Evolutionary conservation across 1,284 basidiomycete genomes (phyloP), one percentile per base, ranked within the genome.

Genomic region (Butyriboletus appendiculatus): DNA sequence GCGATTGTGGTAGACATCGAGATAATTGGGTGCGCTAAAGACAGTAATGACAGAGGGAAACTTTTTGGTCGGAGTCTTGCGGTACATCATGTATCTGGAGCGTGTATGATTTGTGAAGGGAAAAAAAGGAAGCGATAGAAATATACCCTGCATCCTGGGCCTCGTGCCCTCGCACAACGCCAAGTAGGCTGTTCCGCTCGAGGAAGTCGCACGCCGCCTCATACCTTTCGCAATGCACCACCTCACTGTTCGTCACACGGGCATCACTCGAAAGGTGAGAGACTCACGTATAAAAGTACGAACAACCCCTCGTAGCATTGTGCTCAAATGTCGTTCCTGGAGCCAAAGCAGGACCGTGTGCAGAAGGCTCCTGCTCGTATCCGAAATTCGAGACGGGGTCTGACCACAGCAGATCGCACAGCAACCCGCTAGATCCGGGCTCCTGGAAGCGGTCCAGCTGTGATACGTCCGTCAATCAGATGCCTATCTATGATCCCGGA

Each of bases 101-200:
- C 18, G 11, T 18, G 11, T 18, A 48, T 37, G 51, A 44, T 1
- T 78, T n/a, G 32, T 39, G 37, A 34, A 18, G 38, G 47, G 28
- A 7, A 26, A 26, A 2, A 22, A 30, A 35, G 14, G 20, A 26
- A 28, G 16, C 11, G 16, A 45, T 18, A 28, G 9, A 12, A 22
- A 72, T 81, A 44, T 64, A 92, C 83, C 97, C 96, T 20, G 94
- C 92, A 73, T 98, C 96, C 73, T 99, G 96, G 1, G 96, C 96
- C 75, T 99, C 96, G 66, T 99, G 96, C 12, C 95, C 97, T 50
- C 97, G 88, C 62, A 99, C 96, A 62, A 99, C 89, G 14, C 95
- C 94, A 22, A 99, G 78, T 6, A 99, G 79, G 54, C 86, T 82
- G 67, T 98, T 99, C 44, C 95, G 82, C 63, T 98, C 94, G 18